Base-by-base conservation (phyloP, 192 early-diverging fungal genomes). In the Umbelopsis ramanniana region DNA sequence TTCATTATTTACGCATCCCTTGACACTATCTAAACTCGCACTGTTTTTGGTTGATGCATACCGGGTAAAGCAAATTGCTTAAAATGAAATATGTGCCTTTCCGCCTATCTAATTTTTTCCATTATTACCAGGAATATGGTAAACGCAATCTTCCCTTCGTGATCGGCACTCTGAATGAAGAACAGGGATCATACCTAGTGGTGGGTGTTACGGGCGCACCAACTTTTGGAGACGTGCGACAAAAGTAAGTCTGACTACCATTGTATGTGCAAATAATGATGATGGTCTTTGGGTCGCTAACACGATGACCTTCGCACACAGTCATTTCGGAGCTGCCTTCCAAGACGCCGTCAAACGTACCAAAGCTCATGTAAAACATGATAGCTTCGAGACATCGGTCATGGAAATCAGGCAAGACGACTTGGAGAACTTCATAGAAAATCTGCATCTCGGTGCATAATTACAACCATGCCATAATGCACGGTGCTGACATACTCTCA, bases 301-400 rank as follows among this genome's bases (percentile, higher is more conserved):
- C 11, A 22, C 50, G 4, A 67, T 37, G 24, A 15, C 17, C 21
- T 24, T 4, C 76, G 11, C 40, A 43, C 73, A 70, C 74, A 95
- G 86, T 84, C 87, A 74, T 40, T 97, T 97, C 78, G 93, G 93
- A 0, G 71, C 90, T 70, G 90, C 94, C 7, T 98, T 97, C 79
- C 88, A 92, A 76, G 83, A 88, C 67, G 88, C 93, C 4, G 93
- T 95, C 0, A 74, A 83, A 12, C 83, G 89, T 33, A 83, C 89
- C 29, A 84, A 86, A 52, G 93, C 91, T 2, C 81, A 87, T 1
- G 79, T 89, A 12, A 85, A 83, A 22, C 83, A 87, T 66, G 93
- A 95, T 69, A 89, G 90, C 43, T 98, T 98, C 83, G 95, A 97
- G 73, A 85, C 89, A n/a, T 87, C 89, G 6, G 87, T 90, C 19